Evolutionary conservation across 805 yeast genomes (phyloP).

Genomic region (Candida patagonica): DNA sequence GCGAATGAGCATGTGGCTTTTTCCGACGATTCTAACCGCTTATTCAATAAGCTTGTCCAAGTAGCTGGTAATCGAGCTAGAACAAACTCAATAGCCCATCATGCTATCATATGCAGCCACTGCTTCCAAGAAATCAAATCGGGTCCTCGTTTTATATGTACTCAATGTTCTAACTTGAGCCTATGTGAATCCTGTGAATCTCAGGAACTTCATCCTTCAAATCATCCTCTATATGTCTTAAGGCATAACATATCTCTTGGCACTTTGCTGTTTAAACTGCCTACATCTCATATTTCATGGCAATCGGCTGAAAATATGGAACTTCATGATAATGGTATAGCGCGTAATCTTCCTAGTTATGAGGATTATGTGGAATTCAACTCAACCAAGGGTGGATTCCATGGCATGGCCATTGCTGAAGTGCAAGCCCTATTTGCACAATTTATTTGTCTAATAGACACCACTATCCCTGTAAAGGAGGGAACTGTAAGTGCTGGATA

Average conservation of each 20-base stretch:
- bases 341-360: neutral
- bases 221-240: slow-evolving; percentile 20
- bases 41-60: neutral
- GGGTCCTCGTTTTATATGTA: slow-evolving; percentile 42
- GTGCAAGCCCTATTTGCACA: slow-evolving; percentile 18
- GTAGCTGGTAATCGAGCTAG: neutral
- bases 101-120: neutral
- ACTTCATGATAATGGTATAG: neutral
- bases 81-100: neutral
- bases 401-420: neutral
- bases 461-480: neutral
- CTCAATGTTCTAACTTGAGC: slow-evolving; percentile 41
- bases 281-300: slow-evolving; percentile 9
- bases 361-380: neutral
- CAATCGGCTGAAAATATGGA: slow-evolving; percentile 7
- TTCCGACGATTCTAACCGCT: neutral
- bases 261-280: slow-evolving; percentile 5
- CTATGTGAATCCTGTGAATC: slow-evolving; percentile 37
- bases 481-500: neutral
- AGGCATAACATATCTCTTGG: slow-evolving; percentile 8
- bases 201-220: slow-evolving; percentile 14
- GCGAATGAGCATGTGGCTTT: too few relatives aligned
- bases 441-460: slow-evolving; percentile 9
- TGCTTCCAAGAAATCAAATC: slow-evolving; percentile 22
- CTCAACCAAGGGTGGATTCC: neutral